Conservation (phyloP, 306 rosid species). For the Biancaea sappan region DNA sequence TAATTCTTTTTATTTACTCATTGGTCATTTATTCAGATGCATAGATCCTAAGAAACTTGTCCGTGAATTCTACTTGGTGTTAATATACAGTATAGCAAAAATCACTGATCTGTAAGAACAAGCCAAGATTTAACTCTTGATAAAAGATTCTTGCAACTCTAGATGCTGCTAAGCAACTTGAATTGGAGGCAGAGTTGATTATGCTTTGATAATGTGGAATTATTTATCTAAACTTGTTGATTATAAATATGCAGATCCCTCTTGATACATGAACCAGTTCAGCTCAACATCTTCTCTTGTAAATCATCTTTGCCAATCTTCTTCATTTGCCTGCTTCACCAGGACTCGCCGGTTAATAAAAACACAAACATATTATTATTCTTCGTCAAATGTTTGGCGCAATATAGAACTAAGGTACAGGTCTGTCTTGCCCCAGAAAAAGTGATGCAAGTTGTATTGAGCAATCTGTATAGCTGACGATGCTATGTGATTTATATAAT, state of each 20-base stretch:
- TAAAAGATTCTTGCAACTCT: background rate
- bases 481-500: background rate
- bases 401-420: background rate
- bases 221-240: background rate
- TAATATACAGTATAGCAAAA: background rate
- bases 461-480: background rate
- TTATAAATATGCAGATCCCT: conserved; percentile 1
- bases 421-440: background rate
- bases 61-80: background rate
- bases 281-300: background rate
- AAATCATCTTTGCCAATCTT: background rate
- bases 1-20: too few species aligned
- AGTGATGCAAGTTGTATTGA: background rate
- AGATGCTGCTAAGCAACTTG: background rate
- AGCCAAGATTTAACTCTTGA: background rate
- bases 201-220: background rate
- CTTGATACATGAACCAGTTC: background rate
- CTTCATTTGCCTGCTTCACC: background rate
- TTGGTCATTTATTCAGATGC: background rate
- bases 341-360: background rate
- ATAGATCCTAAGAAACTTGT: background rate
- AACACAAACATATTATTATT: background rate
- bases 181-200: background rate
- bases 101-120: background rate
- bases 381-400: background rate